A percentile compares a stretch with the other conserved stretches of the same genome.
phyloP scores from a whole-genome alignment of 805 yeast species.

The Scheffersomyces coipomensis region DNA sequence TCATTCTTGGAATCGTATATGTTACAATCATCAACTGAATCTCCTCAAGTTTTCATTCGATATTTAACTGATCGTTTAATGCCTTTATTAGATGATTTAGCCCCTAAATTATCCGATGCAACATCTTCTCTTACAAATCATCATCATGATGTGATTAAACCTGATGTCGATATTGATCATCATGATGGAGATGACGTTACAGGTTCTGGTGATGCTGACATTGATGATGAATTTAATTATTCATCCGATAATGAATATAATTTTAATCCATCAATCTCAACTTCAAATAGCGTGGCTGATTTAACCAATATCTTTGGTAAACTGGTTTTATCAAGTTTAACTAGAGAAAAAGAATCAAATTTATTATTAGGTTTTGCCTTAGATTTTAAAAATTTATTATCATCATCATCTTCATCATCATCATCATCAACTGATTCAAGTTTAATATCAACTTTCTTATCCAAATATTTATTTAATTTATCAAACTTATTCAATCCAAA shows the following conservation, averaged over 20 bases:
- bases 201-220: background rate
- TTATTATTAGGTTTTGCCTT: slow-evolving; percentile 17
- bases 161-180: background rate
- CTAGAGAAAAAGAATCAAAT: slow-evolving; percentile 24
- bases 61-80: slow-evolving; percentile 23
- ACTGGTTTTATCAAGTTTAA: slow-evolving; percentile 13
- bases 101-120: slow-evolving; percentile 1
- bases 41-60: slow-evolving; percentile 10
- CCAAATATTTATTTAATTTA: background rate
- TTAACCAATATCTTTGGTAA: slow-evolving; percentile 11
- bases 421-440: background rate
- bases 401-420: slow-evolving; percentile 3
- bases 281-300: background rate
- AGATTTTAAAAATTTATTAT: slow-evolving; percentile 12
- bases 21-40: slow-evolving; percentile 6
- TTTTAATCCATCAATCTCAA: background rate
- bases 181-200: background rate
- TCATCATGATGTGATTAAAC: background rate
- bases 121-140: background rate
- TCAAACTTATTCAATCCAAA: background rate
- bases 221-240: slow-evolving; percentile 4
- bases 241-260: background rate
- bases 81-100: slow-evolving; percentile 24
- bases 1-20: slow-evolving; percentile 17
- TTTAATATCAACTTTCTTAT: background rate